Evolutionary conservation across 1,139 yeast genomes (phyloP).

Genomic region (Candida sp.): DNA sequence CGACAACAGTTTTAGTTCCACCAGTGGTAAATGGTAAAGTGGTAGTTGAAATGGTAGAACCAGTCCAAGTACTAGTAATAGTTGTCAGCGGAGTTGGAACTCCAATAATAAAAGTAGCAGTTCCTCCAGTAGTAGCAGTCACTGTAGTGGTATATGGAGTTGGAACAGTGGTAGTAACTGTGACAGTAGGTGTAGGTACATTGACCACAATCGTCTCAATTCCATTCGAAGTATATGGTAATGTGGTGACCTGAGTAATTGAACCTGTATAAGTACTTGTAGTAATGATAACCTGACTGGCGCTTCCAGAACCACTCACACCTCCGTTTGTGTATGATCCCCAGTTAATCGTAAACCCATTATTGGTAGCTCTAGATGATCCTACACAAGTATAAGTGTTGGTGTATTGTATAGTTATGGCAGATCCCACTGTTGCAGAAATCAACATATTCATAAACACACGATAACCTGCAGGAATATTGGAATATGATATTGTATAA

Average conservation of each 20-base stretch:
- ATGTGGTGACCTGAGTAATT: constrained; percentile 6
- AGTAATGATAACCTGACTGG: neutral
- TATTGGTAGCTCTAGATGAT: neutral
- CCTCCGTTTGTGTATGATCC: neutral
- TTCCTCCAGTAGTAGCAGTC: constrained; percentile 9
- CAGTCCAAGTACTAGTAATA: constrained; percentile 9
- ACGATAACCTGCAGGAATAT: constrained; percentile 28
- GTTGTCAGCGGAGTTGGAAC: constrained; percentile 12
- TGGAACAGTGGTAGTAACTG: constrained; percentile 6
- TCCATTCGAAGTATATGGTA: constrained; percentile 5
- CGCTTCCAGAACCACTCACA: neutral
- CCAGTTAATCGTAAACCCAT: neutral
- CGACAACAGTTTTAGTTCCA: constrained; percentile 10
- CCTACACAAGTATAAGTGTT: constrained; percentile 8
- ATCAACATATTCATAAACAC: constrained; percentile 18
- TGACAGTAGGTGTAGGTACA: constrained; percentile 11
- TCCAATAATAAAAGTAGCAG: constrained; percentile 13
- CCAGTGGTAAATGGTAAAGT: constrained; percentile 8
- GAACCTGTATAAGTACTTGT: constrained; percentile 6
- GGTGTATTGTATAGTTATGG: constrained; percentile 1
- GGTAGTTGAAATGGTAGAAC: constrained; percentile 6
- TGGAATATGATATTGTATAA: constrained; percentile 12
- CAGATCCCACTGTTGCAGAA: neutral
- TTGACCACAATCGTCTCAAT: constrained; percentile 13
- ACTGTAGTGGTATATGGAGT: neutral